phyloP scores from a whole-genome alignment of 2,329 filamentous ascomycete genomes.

The Lasiodiplodia hormozganensis region DNA sequence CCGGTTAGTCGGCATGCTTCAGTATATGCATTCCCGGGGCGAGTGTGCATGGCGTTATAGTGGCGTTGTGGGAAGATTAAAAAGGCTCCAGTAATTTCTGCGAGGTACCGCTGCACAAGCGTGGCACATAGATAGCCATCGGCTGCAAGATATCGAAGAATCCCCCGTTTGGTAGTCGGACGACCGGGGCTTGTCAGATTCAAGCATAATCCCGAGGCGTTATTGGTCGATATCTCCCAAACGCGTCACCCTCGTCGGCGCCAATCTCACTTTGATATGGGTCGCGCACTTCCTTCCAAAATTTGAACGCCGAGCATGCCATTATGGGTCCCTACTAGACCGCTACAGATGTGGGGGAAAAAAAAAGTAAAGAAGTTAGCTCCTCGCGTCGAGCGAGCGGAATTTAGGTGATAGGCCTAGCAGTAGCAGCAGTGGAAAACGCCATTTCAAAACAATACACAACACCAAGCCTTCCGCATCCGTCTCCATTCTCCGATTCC shows the following conservation, averaged over 20 bases:
- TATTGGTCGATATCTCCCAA: slow-evolving; percentile 1
- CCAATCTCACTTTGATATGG: slow-evolving; percentile 1
- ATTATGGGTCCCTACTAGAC: slow-evolving; percentile 20
- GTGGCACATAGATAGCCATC: slow-evolving; percentile 17
- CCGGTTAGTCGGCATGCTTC: not conserved
- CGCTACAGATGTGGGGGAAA: slow-evolving; percentile 18
- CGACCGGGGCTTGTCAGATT: not conserved
- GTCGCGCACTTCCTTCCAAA: slow-evolving; percentile 15
- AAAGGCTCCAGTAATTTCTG: slow-evolving; percentile 17
- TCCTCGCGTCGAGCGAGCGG: slow-evolving; percentile 26
- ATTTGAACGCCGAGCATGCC: slow-evolving; percentile 23
- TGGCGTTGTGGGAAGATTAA: slow-evolving; percentile 19
- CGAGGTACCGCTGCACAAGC: slow-evolving; percentile 1
- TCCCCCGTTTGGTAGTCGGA: not conserved
- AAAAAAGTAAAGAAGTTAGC: slow-evolving; percentile 26
- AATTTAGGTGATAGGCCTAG: slow-evolving; percentile 28
- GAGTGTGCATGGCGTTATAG: slow-evolving; percentile 2
- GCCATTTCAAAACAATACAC: slow-evolving; percentile 26
- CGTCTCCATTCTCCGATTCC: slow-evolving; percentile 25
- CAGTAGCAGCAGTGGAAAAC: slow-evolving; percentile 26
- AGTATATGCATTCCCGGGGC: not conserved
- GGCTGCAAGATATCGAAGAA: slow-evolving; percentile 21
- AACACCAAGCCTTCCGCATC: slow-evolving; percentile 27
- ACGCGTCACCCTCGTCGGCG: not conserved
- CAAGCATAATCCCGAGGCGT: slow-evolving; percentile 8